Percentiles rank a stretch among this genome's conserved stretches.
These are phyloP conservation scores for Arthrocladium fulminans DNA, from an alignment of 2,329 filamentous ascomycete genomes.

Conservation along the genomic window DNA sequence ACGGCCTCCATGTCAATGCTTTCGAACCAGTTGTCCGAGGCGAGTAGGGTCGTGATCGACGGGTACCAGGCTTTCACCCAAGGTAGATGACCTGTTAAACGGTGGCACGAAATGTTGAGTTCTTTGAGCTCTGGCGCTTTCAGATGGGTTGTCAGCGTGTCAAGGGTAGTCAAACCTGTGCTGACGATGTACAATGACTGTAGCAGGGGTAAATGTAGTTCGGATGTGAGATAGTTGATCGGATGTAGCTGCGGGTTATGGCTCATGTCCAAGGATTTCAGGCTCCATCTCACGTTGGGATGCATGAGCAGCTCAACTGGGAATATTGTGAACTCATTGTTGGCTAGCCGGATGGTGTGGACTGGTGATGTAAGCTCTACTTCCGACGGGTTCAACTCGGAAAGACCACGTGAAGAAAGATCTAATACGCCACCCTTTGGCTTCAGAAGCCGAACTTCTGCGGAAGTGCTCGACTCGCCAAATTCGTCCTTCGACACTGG, in stretches of 20 bases:
- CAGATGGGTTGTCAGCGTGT: slow-evolving; percentile 56
- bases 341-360: slow-evolving; percentile 51
- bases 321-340: slow-evolving; percentile 64
- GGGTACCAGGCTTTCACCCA: slow-evolving; percentile 60
- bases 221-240: slow-evolving; percentile 55
- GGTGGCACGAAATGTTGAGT: slow-evolving; percentile 74
- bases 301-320: slow-evolving; percentile 60
- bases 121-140: slow-evolving; percentile 66
- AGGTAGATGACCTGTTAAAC: slow-evolving; percentile 61
- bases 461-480: not conserved
- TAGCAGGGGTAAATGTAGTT: slow-evolving; percentile 62
- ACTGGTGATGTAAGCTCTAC: slow-evolving; percentile 41
- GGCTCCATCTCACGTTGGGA: slow-evolving; percentile 51
- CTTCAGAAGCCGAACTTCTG: slow-evolving; percentile 5
- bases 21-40: slow-evolving; percentile 68
- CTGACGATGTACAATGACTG: slow-evolving; percentile 66
- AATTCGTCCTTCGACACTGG: too few relatives aligned
- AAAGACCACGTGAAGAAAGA: slow-evolving; percentile 45
- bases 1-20: slow-evolving; percentile 66
- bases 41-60: slow-evolving; percentile 59
- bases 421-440: slow-evolving; percentile 47
- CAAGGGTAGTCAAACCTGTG: slow-evolving; percentile 64
- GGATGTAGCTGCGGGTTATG: slow-evolving; percentile 59
- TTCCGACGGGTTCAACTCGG: slow-evolving; percentile 47
- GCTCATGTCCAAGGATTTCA: slow-evolving; percentile 65